These are phyloP conservation scores for Auricularia sp. DNA, from an alignment of 768 basidiomycete species.

Conservation along the genomic window DNA sequence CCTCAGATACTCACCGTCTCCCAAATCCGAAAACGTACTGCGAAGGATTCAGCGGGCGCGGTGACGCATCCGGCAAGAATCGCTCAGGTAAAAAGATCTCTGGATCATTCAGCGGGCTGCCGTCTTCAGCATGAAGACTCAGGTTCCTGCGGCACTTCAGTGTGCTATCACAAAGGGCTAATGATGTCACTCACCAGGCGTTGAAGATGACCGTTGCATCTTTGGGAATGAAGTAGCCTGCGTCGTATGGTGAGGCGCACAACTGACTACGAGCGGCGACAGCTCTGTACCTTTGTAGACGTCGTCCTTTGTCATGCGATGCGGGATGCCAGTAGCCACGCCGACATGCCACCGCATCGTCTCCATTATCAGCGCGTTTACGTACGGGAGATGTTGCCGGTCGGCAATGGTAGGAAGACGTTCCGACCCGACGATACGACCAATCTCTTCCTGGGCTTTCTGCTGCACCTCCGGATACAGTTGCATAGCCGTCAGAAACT, in stretches of 20 bases:
- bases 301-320: not conserved
- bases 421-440: slow-evolving; percentile 21
- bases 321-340: not conserved
- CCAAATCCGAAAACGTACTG: not conserved
- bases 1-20: not conserved
- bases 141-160: not conserved
- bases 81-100: slow-evolving; percentile 12
- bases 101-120: slow-evolving; percentile 11
- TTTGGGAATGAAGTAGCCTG: slow-evolving; percentile 4
- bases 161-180: too few species aligned
- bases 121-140: slow-evolving; percentile 7
- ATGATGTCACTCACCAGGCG: not conserved
- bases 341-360: slow-evolving; percentile 22
- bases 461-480: slow-evolving; percentile 25
- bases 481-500: slow-evolving; percentile 28
- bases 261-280: not conserved
- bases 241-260: not conserved
- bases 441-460: slow-evolving; percentile 29
- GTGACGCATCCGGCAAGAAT: not conserved
- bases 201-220: slow-evolving; percentile 7
- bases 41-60: not conserved
- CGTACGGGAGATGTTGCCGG: slow-evolving; percentile 34
- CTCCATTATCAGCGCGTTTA: slow-evolving; percentile 43
- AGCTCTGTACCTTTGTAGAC: not conserved
- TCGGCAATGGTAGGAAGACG: slow-evolving; percentile 28